Conservation (phyloP, 129 eudicot species). For the Calendula officinalis region DNA sequence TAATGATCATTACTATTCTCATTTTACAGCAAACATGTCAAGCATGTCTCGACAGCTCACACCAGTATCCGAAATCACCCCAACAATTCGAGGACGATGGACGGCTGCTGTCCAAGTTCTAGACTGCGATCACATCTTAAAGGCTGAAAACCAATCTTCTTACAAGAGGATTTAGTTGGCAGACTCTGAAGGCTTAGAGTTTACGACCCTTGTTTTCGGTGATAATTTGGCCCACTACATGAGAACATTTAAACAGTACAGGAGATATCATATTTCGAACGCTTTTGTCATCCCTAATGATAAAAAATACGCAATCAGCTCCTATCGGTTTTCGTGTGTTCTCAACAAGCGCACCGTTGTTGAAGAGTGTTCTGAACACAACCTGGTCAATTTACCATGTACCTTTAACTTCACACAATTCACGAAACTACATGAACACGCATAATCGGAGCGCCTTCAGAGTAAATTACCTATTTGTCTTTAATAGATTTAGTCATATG, state of each 20-base stretch:
- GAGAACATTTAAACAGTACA: neutral
- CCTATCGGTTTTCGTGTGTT: neutral
- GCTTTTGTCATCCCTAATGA: neutral
- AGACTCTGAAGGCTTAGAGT: neutral
- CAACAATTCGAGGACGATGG: neutral
- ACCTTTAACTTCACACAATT: neutral
- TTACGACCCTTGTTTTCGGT: neutral
- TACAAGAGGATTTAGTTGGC: neutral
- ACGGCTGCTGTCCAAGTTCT: neutral
- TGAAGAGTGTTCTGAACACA: neutral
- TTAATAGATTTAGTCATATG: neutral
- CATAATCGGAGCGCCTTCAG: too few relatives aligned
- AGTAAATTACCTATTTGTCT: neutral
- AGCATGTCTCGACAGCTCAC: too few relatives aligned
- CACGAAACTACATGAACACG: too few relatives aligned
- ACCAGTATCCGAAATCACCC: too few relatives aligned
- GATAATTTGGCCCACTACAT: too few relatives aligned
- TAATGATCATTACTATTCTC: too few relatives aligned
- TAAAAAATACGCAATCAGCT: neutral
- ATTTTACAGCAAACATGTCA: too few relatives aligned
- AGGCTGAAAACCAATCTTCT: neutral
- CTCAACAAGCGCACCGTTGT: neutral
- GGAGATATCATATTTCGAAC: neutral
- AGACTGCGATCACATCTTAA: neutral
- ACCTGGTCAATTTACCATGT: neutral